Base-by-base conservation (phyloP, 495 filamentous ascomycete species). In the Daldinia concentrica region DNA sequence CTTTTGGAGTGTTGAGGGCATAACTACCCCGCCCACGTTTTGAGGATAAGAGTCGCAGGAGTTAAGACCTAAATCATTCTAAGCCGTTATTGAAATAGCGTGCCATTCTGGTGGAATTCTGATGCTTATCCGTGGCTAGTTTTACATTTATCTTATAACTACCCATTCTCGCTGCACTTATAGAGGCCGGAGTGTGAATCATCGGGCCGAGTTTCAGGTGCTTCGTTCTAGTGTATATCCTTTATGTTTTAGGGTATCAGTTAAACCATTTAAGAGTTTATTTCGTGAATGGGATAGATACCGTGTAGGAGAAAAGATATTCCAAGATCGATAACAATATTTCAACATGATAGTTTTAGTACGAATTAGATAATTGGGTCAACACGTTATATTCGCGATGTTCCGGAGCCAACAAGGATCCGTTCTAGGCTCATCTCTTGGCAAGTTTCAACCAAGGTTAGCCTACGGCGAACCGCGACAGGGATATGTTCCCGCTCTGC, bases 381-480 rank as follows among this genome's bases (percentile, higher is more conserved):
- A 29, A 64, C 43, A 63, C 48, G 58, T 37, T 59, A 19, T 60
- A 69, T 64, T 62, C 29, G 51, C 30, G 34, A 64, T 66, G 48
- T 59, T 63, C 62, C 64, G 17, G 61, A 58, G 37, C 56, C 43
- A 50, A 58, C 58, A 7, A 57, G 41, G 68, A 58, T 52, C 50
- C 62, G 52, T 58, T 50, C 43, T 54, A 14, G 39, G 59, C 12
- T 58, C 55, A 54, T 9, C 57, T 60, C 68, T 69, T 74, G 66
- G 67, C 71, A 62, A 59, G 71, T 76, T 76, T 76, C 68, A 65
- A 72, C 58, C 14, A 11, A 54, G 50, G 50, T 30, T 30, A 17
- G 27, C 5, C 4, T n/a, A 30, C 50, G 27, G 26, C 36, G 34
- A 59, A 39, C 22, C 50, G 51, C 43, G 29, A 43, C 67, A 66